Conservation (phyloP, 208 protist genomes). For the Perkinsela sp. region DNA sequence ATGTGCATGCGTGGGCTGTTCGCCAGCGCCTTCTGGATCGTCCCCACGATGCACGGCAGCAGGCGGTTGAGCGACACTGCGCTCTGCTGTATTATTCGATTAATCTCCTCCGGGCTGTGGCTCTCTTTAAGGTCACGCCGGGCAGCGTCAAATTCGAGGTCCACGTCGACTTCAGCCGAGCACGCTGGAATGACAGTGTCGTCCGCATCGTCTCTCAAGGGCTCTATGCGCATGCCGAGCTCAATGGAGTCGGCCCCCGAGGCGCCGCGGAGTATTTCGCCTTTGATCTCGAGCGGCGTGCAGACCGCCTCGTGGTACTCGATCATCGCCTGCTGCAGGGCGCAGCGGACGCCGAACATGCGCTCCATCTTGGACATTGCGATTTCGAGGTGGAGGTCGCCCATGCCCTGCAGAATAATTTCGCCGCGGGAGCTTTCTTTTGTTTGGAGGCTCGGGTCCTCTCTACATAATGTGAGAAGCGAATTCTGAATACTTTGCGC, state of each 20-base stretch:
- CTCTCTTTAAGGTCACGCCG: conserved; percentile 15
- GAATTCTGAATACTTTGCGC: conserved; percentile 57
- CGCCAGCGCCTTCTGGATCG: background rate
- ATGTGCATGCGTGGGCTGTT: background rate
- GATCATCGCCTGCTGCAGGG: conserved; percentile 45
- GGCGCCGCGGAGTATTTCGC: conserved; percentile 12
- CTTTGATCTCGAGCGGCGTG: conserved; percentile 5
- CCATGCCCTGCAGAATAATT: conserved; percentile 78
- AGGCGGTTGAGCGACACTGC: background rate
- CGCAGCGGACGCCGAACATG: conserved; percentile 58
- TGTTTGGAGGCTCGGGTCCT: conserved; percentile 74
- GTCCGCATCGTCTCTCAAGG: conserved; percentile 11
- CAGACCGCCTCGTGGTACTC: conserved; percentile 43
- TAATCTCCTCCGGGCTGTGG: conserved; percentile 13
- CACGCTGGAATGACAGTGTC: background rate
- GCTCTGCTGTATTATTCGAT: background rate
- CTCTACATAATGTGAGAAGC: conserved; percentile 56
- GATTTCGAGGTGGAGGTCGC: conserved; percentile 78
- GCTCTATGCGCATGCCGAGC: conserved; percentile 15
- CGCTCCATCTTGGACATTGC: conserved; percentile 66
- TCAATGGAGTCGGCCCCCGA: conserved; percentile 31
- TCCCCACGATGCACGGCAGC: background rate
- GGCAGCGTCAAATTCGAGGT: conserved; percentile 9
- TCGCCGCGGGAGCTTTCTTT: conserved; percentile 49
- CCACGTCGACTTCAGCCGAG: background rate